Conservation (phyloP, 2,329 filamentous ascomycete genomes). For the Aureobasidium sp. region DNA sequence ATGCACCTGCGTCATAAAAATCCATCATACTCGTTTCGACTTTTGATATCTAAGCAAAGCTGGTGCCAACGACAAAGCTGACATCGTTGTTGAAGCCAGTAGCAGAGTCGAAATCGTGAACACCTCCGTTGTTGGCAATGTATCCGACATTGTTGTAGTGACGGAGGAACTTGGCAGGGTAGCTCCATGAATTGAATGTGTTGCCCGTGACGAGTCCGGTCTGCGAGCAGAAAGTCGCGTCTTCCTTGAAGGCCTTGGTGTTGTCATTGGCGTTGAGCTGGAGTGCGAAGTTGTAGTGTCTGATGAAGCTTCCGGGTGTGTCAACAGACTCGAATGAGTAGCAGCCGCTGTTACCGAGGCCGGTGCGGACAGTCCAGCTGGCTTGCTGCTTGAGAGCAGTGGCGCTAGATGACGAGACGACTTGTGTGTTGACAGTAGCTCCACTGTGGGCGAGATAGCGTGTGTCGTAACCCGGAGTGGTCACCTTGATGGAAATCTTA, state of each 20-base stretch:
- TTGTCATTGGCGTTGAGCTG: constrained; percentile 46
- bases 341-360: constrained; percentile 52
- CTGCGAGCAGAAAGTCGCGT: constrained; percentile 57
- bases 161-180: constrained; percentile 53
- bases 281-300: constrained; percentile 50
- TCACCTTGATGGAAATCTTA: constrained; percentile 49
- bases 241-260: constrained; percentile 51
- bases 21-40: background rate
- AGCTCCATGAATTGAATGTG: constrained; percentile 52
- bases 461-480: constrained; percentile 48
- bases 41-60: constrained; percentile 37
- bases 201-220: constrained; percentile 45
- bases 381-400: constrained; percentile 45
- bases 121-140: constrained; percentile 48
- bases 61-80: constrained; percentile 42
- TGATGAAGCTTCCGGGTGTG: constrained; percentile 51
- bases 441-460: constrained; percentile 51
- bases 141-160: constrained; percentile 47
- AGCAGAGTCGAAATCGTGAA: constrained; percentile 47
- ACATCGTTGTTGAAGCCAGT: constrained; percentile 48
- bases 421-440: constrained; percentile 47
- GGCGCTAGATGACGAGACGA: constrained; percentile 46
- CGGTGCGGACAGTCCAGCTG: constrained; percentile 49
- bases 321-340: constrained; percentile 56
- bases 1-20: background rate